Percentiles rank a stretch among this genome's conserved stretches.
Evolutionary conservation across 1,284 basidiomycete species (phyloP).

Genomic region (Vanrija sp.): DNA sequence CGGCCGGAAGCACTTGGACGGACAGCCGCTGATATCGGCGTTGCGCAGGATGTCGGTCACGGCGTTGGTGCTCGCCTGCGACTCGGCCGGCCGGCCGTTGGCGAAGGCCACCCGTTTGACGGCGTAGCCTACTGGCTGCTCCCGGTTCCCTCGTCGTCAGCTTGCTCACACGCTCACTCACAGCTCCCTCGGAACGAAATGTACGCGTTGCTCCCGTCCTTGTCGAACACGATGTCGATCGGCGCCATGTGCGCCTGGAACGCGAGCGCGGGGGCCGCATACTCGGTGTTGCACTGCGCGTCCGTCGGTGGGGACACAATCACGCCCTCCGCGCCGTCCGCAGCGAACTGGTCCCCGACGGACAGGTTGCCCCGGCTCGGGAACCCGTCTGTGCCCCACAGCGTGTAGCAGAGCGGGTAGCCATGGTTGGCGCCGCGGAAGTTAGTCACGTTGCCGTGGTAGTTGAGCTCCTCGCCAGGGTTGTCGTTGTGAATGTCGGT

Average conservation of each 20-base stretch:
- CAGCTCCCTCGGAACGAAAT: conserved; percentile 14
- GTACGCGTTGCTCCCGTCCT: conserved; percentile 2
- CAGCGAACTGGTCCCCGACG: conserved; percentile 5
- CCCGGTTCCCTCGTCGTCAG: conserved; percentile 11
- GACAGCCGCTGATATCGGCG: conserved; percentile 7
- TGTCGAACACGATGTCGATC: conserved; percentile 12
- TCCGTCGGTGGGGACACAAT: background rate
- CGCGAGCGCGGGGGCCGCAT: background rate
- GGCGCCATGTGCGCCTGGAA: conserved; percentile 15
- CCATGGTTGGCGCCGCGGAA: conserved; percentile 6
- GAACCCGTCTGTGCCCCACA: conserved; percentile 6
- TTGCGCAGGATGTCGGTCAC: conserved; percentile 1
- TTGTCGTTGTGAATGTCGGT: conserved; percentile 12
- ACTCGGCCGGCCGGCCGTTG: background rate
- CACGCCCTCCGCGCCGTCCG: background rate
- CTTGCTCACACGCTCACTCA: background rate
- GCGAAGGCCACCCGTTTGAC: background rate
- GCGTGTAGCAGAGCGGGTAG: conserved; percentile 9
- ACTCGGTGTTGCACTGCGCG: conserved; percentile 3
- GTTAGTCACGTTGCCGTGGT: conserved; percentile 2
- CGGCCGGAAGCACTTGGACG: conserved; percentile 9
- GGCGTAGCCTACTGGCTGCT: conserved; percentile 5
- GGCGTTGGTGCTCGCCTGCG: background rate
- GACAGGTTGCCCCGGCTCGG: conserved; percentile 1
- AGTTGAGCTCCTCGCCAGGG: conserved; percentile 16